Conservation (phyloP, 2,329 filamentous ascomycete species). For the Cucurbitaria berberidis region DNA sequence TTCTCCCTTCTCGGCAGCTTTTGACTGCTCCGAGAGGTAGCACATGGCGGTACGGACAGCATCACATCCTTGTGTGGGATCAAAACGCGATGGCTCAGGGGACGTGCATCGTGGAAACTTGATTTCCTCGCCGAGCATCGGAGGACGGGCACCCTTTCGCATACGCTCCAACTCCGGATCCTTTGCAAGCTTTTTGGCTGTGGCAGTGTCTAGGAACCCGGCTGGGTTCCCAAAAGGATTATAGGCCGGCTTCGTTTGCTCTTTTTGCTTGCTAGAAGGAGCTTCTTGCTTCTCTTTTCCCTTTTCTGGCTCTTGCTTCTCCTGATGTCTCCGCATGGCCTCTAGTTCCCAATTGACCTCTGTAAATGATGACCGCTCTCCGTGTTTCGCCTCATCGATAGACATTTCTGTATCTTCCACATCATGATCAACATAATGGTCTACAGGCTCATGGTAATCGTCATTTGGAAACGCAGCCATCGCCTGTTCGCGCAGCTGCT, state of each 20-base stretch:
- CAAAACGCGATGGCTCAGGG: slow-evolving; percentile 82
- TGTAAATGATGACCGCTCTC: slow-evolving; percentile 69
- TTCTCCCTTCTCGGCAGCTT: slow-evolving; percentile 53
- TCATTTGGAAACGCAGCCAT: slow-evolving; percentile 77
- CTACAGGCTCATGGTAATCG: slow-evolving; percentile 70
- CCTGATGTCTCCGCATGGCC: slow-evolving; percentile 80
- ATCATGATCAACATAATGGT: slow-evolving; percentile 73
- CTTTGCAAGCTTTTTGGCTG: slow-evolving; percentile 36
- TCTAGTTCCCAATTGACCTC: slow-evolving; percentile 75
- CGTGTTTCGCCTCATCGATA: slow-evolving; percentile 20
- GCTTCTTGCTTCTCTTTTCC: slow-evolving; percentile 42
- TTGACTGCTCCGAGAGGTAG: slow-evolving; percentile 57
- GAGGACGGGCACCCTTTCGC: slow-evolving; percentile 70
- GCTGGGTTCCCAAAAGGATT: slow-evolving; percentile 51
- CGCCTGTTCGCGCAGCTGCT: slow-evolving; percentile 77
- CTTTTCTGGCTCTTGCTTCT: slow-evolving; percentile 58
- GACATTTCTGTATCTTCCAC: slow-evolving; percentile 46
- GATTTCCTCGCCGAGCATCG: slow-evolving; percentile 86
- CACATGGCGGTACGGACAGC: slow-evolving; percentile 57
- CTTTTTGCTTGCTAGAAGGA: slow-evolving; percentile 44
- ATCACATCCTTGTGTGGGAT: slow-evolving; percentile 70
- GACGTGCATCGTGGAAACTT: slow-evolving; percentile 81
- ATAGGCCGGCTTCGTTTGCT: slow-evolving; percentile 21
- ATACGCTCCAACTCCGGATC: slow-evolving; percentile 59
- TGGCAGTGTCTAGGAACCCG: slow-evolving; percentile 32